Conservation (phyloP, 306 rosid species). For the Erythrophleum fordii region DNA sequence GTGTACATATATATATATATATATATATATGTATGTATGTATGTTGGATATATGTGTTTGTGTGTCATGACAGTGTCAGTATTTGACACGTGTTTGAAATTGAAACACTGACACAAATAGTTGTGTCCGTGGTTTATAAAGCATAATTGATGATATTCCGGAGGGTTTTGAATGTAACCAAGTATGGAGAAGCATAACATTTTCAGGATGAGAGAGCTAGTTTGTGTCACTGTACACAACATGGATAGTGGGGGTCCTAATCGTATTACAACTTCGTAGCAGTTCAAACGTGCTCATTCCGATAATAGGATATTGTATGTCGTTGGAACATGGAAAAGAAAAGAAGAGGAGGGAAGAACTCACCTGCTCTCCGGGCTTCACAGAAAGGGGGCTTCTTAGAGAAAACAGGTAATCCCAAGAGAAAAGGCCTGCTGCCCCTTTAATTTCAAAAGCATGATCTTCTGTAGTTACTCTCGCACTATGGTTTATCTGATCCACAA, state of each 20-base stretch:
- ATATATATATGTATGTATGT: too few relatives aligned
- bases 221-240: constrained; percentile 8
- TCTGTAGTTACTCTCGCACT: constrained; percentile 73
- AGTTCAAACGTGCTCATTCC: constrained; percentile 10
- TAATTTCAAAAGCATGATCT: constrained; percentile 82
- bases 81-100: not conserved
- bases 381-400: constrained; percentile 73
- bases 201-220: not conserved
- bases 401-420: constrained; percentile 88
- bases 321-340: not conserved
- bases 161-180: not conserved
- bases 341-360: constrained; percentile 1
- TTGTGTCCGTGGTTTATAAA: not conserved
- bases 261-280: constrained; percentile 20
- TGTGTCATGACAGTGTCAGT: not conserved
- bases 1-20: too few relatives aligned
- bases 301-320: not conserved
- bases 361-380: constrained; percentile 96
- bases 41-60: not conserved
- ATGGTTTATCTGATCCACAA: constrained; percentile 78
- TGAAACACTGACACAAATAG: not conserved
- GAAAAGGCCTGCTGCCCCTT: constrained; percentile 93
- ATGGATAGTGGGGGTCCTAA: constrained; percentile 5
- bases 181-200: not conserved
- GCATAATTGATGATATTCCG: not conserved